Conservation (phyloP, 116 monocot genomes). For the Papilionanthe hybrid region DNA sequence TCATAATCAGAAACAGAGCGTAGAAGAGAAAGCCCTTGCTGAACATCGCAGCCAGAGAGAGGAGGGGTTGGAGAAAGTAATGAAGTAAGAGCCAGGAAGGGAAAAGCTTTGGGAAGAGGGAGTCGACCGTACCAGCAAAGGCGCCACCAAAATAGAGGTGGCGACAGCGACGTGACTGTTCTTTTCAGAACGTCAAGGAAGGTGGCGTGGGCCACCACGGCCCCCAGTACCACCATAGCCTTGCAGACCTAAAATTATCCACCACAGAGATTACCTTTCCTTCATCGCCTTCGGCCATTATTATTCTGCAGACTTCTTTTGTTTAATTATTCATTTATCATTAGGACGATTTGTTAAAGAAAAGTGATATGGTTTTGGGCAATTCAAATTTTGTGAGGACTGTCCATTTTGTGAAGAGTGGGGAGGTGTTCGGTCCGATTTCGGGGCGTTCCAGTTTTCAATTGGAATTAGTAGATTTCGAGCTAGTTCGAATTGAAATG, state of each 20-base stretch:
- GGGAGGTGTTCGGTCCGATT: too few species aligned
- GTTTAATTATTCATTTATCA: too few species aligned
- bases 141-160: slow-evolving; percentile 51
- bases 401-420: too few species aligned
- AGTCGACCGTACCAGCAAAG: slow-evolving; percentile 1
- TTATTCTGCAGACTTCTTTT: neutral
- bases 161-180: slow-evolving; percentile 89
- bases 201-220: slow-evolving; percentile 9
- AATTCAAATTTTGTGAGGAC: too few species aligned
- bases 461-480: too few species aligned
- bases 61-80: neutral
- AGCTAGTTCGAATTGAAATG: too few species aligned
- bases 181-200: slow-evolving; percentile 12
- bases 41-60: slow-evolving; percentile 1
- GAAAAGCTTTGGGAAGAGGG: slow-evolving; percentile 6
- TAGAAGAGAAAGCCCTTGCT: slow-evolving; percentile 4
- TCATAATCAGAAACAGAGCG: slow-evolving; percentile 1
- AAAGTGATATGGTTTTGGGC: too few species aligned
- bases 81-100: neutral
- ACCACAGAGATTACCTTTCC: neutral
- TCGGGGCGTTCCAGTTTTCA: too few species aligned
- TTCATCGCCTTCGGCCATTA: slow-evolving; percentile 3
- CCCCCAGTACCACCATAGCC: neutral
- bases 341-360: too few species aligned
- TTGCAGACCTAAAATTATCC: neutral